Evolutionary conservation across 495 filamentous ascomycete species (phyloP).

Genomic region (Xylaria intraflava): DNA sequence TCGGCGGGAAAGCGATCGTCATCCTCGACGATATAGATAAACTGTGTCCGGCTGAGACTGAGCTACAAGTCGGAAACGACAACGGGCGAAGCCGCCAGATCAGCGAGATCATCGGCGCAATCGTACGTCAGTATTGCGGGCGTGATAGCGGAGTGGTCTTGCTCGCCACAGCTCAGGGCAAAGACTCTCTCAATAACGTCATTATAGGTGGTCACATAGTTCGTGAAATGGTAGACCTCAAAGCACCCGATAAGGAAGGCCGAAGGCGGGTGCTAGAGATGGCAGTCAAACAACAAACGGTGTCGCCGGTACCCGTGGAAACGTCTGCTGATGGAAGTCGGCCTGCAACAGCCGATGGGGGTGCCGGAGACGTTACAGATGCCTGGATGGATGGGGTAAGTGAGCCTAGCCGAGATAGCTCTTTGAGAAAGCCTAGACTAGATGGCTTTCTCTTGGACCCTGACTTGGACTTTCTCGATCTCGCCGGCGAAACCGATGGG

Average conservation of each 20-base stretch:
- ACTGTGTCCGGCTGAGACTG: constrained; percentile 85
- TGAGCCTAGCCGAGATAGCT: constrained; percentile 16
- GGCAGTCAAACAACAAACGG: constrained; percentile 44
- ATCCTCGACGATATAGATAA: constrained; percentile 90
- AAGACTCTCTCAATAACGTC: constrained; percentile 77
- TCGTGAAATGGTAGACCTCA: constrained; percentile 74
- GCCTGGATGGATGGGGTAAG: constrained; percentile 64
- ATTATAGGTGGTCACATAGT: constrained; percentile 75
- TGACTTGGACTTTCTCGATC: constrained; percentile 83
- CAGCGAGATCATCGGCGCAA: constrained; percentile 78
- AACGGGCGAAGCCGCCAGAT: constrained; percentile 87
- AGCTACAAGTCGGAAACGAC: constrained; percentile 84
- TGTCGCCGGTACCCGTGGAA: constrained; percentile 33
- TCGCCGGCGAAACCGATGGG: constrained; percentile 88
- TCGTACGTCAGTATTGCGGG: constrained; percentile 73
- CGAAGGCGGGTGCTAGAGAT: constrained; percentile 74
- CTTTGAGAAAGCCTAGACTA: constrained; percentile 23
- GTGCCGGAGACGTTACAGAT: constrained; percentile 43
- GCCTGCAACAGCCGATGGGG: constrained; percentile 47
- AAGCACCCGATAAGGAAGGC: constrained; percentile 89
- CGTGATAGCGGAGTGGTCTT: constrained; percentile 71
- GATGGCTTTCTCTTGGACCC: constrained; percentile 63
- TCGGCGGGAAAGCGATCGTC: constrained; percentile 74
- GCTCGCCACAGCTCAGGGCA: constrained; percentile 84
- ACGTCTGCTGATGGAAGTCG: constrained; percentile 40